Evolutionary conservation across 805 yeast genomes (phyloP).

Genomic region (Trichomonascus vanleenenianus): DNA sequence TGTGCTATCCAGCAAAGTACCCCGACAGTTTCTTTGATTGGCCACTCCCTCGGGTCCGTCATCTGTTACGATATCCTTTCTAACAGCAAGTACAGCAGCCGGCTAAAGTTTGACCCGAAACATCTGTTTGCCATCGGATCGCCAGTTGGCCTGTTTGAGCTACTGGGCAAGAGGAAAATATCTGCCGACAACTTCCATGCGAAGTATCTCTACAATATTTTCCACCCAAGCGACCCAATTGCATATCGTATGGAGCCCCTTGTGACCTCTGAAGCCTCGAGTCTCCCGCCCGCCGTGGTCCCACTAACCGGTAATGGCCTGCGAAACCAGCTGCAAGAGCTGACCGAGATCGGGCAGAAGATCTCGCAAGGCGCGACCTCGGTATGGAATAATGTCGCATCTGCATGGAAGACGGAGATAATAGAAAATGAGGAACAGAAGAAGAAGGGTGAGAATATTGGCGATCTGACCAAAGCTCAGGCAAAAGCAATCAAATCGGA

Average conservation of each 20-base stretch:
- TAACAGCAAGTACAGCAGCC: neutral
- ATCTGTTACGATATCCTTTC: conserved; percentile 69
- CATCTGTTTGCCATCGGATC: conserved; percentile 80
- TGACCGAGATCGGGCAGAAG: conserved; percentile 16
- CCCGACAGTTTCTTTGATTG: conserved; percentile 75
- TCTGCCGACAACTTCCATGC: conserved; percentile 34
- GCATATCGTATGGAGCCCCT: conserved; percentile 88
- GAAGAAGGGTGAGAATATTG: conserved; percentile 1
- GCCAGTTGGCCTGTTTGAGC: conserved; percentile 80
- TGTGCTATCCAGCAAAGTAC: conserved; percentile 39
- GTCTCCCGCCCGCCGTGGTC: conserved; percentile 46
- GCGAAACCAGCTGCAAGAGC: conserved; percentile 34
- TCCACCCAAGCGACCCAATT: conserved; percentile 88
- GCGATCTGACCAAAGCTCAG: conserved; percentile 1
- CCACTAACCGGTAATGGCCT: conserved; percentile 43
- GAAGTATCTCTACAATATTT: conserved; percentile 64
- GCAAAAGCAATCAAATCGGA: conserved; percentile 5
- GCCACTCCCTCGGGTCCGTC: conserved; percentile 89
- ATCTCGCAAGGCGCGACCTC: conserved; percentile 12
- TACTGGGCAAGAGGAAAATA: conserved; percentile 60
- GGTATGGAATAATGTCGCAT: conserved; percentile 10
- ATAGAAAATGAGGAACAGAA: conserved; percentile 1
- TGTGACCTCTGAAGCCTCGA: conserved; percentile 41
- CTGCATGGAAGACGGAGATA: neutral
- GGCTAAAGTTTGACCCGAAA: conserved; percentile 61